phyloP scores from a whole-genome alignment of 1,284 basidiomycete species.

The Ceratorhiza oryzae-sativae region DNA sequence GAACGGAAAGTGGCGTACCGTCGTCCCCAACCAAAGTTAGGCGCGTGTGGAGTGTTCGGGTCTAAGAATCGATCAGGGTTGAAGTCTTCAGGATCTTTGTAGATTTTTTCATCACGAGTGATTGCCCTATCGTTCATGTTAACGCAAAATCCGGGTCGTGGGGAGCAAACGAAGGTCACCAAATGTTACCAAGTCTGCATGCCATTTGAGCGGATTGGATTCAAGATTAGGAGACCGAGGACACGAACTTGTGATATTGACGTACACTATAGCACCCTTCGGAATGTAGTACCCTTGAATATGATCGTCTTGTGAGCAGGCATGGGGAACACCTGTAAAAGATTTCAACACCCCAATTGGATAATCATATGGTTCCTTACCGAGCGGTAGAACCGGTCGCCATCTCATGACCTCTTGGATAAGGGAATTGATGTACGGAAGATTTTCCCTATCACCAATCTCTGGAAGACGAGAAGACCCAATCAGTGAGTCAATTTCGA shows the following conservation, averaged over 20 bases:
- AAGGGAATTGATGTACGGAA: slow-evolving; percentile 47
- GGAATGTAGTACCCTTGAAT: slow-evolving; percentile 44
- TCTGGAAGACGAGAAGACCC: slow-evolving; percentile 46
- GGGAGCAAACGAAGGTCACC: not conserved
- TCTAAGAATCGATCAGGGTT: slow-evolving; percentile 44
- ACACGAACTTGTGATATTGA: no score
- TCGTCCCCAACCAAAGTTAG: slow-evolving; percentile 55
- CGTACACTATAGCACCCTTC: slow-evolving; percentile 42
- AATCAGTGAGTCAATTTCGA: slow-evolving; percentile 47
- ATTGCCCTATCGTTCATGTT: slow-evolving; percentile 40
- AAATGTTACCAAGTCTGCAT: not conserved
- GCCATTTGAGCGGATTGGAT: no score
- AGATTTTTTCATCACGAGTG: slow-evolving; percentile 42
- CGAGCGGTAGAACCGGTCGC: slow-evolving; percentile 41
- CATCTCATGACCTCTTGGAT: slow-evolving; percentile 41
- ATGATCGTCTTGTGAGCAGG: not conserved
- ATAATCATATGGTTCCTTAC: slow-evolving; percentile 39
- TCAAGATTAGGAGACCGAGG: no score
- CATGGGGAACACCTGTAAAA: slow-evolving; percentile 7
- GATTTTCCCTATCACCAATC: slow-evolving; percentile 44
- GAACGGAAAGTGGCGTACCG: slow-evolving; percentile 44
- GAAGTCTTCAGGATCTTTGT: slow-evolving; percentile 44
- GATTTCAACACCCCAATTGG: not conserved
- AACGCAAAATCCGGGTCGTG: not conserved
- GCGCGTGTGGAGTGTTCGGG: slow-evolving; percentile 48